Evolutionary conservation across 129 eudicot genomes (phyloP).

Genomic region (Logfia minima): DNA sequence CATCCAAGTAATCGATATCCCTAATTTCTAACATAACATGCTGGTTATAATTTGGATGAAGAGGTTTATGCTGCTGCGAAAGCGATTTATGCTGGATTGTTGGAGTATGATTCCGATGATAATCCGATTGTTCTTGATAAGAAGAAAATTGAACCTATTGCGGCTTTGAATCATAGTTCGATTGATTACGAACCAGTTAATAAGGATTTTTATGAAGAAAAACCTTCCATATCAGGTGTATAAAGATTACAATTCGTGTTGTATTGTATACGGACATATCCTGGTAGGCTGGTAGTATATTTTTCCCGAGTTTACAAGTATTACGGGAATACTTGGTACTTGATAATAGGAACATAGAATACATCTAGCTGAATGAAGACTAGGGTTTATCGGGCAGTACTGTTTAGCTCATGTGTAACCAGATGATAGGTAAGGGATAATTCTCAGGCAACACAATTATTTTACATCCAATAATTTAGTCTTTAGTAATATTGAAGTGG

Average conservation of each 20-base stretch:
- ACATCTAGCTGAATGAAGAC: not conserved
- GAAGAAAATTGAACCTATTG: constrained; percentile 93
- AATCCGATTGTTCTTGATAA: constrained; percentile 74
- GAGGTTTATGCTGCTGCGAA: constrained; percentile 99
- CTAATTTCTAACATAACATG: too few species aligned
- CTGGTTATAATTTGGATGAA: constrained; percentile 95
- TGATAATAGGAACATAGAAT: constrained; percentile 5
- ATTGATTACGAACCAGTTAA: constrained; percentile 78
- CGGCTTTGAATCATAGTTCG: constrained; percentile 73
- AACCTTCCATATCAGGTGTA: constrained; percentile 81
- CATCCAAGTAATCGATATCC: too few species aligned
- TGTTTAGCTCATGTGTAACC: not conserved
- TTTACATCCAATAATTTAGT: not conserved
- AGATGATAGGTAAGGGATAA: constrained; percentile 2
- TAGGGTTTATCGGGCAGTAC: too few species aligned
- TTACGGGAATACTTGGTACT: not conserved
- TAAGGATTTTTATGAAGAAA: constrained; percentile 92
- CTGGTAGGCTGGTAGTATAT: not conserved
- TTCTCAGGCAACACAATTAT: not conserved
- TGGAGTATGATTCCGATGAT: constrained; percentile 96
- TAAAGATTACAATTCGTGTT: not conserved
- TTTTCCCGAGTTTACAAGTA: not conserved
- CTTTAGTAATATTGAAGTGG: not conserved
- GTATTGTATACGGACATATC: not conserved
- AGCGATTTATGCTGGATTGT: constrained; percentile 88